Conservation (phyloP, 2,329 filamentous ascomycete species). For the Penicillium sp. region DNA sequence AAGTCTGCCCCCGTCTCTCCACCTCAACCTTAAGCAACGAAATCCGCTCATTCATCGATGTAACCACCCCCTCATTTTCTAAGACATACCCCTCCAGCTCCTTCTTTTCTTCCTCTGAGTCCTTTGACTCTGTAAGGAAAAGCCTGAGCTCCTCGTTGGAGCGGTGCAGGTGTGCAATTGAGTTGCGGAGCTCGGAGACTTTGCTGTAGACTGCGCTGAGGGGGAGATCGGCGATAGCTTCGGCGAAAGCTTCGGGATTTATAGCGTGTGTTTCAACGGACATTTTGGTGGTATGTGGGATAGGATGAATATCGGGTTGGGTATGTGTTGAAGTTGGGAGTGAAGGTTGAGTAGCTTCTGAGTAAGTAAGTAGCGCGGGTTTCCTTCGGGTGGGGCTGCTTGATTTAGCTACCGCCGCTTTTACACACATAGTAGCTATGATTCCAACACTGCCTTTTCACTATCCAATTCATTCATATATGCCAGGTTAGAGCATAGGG, state of each 20-base stretch:
- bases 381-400: background rate
- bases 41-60: slow-evolving; percentile 57
- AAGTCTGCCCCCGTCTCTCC: slow-evolving; percentile 56
- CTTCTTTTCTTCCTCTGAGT: slow-evolving; percentile 51
- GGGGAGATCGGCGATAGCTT: slow-evolving; percentile 59
- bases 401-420: background rate
- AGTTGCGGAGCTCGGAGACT: slow-evolving; percentile 62
- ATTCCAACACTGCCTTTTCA: too few species aligned
- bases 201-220: slow-evolving; percentile 61
- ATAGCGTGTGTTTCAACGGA: slow-evolving; percentile 53
- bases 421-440: too few species aligned
- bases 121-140: slow-evolving; percentile 49
- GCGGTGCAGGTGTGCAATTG: slow-evolving; percentile 57
- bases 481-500: too few species aligned
- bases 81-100: slow-evolving; percentile 44
- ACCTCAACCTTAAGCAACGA: slow-evolving; percentile 53
- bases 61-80: slow-evolving; percentile 61
- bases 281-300: slow-evolving; percentile 39
- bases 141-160: slow-evolving; percentile 59
- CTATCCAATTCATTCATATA: too few species aligned
- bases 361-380: background rate
- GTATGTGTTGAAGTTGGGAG: background rate
- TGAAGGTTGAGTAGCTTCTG: background rate
- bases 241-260: slow-evolving; percentile 51
- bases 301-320: background rate